phyloP scores from a whole-genome alignment of 306 rosid species.

The Sophora flavescens region DNA sequence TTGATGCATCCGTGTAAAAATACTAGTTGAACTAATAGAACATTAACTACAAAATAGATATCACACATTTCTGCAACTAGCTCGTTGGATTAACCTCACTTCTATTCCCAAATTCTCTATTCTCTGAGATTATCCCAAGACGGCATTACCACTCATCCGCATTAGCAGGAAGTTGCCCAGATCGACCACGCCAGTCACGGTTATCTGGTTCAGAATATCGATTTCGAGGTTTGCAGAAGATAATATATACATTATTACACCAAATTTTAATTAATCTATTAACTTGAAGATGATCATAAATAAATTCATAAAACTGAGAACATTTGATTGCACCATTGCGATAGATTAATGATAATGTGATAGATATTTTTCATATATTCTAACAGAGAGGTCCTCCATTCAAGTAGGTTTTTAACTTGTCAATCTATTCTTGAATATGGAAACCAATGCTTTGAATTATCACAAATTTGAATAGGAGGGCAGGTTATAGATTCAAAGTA shows the following conservation, averaged over 20 bases:
- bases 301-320: slow-evolving; percentile 22
- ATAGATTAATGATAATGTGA: too few relatives aligned
- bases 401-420: not conserved
- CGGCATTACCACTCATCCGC: slow-evolving; percentile 80
- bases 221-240: slow-evolving; percentile 64
- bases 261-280: not conserved
- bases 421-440: not conserved
- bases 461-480: not conserved
- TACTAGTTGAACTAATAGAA: slow-evolving; percentile 10
- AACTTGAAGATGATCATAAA: not conserved
- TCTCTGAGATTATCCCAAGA: slow-evolving; percentile 78
- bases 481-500: not conserved
- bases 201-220: slow-evolving; percentile 87
- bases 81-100: slow-evolving; percentile 68
- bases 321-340: not conserved
- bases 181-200: slow-evolving; percentile 96
- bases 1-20: too few relatives aligned
- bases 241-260: not conserved
- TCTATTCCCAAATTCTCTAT: slow-evolving; percentile 68
- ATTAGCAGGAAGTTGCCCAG: slow-evolving; percentile 66
- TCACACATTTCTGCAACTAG: slow-evolving; percentile 30
- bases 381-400: too few relatives aligned
- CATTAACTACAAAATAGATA: not conserved
- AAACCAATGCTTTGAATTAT: not conserved
- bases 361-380: too few relatives aligned